Percentiles rank a stretch among this genome's conserved stretches.
Evolutionary conservation across 495 filamentous ascomycete species (phyloP).

Genomic region (Acidomyces sp.): DNA sequence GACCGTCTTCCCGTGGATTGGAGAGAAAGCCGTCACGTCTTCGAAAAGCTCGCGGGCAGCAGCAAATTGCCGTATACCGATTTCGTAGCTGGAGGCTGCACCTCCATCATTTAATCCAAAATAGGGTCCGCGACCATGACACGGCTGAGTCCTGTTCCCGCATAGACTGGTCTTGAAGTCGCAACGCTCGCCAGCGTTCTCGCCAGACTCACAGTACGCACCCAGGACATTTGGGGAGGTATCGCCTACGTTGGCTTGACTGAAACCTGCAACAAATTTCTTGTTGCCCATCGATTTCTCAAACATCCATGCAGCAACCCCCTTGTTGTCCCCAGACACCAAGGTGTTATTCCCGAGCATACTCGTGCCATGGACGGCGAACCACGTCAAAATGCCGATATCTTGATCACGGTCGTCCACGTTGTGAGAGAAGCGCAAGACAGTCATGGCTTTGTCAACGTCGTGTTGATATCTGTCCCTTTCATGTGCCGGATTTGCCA

Average conservation of each 20-base stretch:
- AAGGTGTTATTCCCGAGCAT: constrained; percentile 88
- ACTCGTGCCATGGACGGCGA: constrained; percentile 86
- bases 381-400: constrained; percentile 78
- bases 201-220: constrained; percentile 33
- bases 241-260: constrained; percentile 88
- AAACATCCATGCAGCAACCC: constrained; percentile 76
- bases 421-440: constrained; percentile 64
- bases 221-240: constrained; percentile 82
- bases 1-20: constrained; percentile 25
- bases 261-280: constrained; percentile 85
- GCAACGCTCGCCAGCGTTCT: constrained; percentile 24
- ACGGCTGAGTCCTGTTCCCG: constrained; percentile 56
- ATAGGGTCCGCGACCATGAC: constrained; percentile 74
- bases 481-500: constrained; percentile 74
- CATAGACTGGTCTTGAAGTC: constrained; percentile 44
- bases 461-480: constrained; percentile 57
- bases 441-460: constrained; percentile 77
- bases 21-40: constrained; percentile 15
- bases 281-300: constrained; percentile 55
- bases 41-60: constrained; percentile 25
- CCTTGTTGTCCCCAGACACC: constrained; percentile 90
- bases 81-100: constrained; percentile 31
- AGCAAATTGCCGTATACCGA: constrained; percentile 28
- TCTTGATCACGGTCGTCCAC: constrained; percentile 50
- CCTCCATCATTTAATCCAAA: constrained; percentile 43